phyloP scores from a whole-genome alignment of 352 stramenopile genomes.

The Albugo candida region DNA sequence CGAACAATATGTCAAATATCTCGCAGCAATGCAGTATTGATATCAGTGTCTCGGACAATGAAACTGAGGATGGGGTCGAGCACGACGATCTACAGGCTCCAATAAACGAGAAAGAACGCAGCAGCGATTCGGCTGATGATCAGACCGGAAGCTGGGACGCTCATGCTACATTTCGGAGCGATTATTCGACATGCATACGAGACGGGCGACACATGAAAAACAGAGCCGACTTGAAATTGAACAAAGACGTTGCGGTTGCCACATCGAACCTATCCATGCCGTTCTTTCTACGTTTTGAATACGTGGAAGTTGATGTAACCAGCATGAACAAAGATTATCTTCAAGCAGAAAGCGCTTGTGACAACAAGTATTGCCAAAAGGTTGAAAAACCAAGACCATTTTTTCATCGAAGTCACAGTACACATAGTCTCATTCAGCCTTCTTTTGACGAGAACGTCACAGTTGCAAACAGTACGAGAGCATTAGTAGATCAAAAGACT shows the following conservation, averaged over 20 bases:
- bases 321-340: not conserved
- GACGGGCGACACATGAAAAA: not conserved
- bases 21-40: constrained; percentile 37
- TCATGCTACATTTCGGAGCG: too few species aligned
- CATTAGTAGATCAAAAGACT: not conserved
- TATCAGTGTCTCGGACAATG: not conserved
- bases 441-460: not conserved
- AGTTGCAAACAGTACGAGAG: not conserved
- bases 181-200: not conserved
- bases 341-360: too few species aligned
- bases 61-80: not conserved
- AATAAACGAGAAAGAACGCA: not conserved
- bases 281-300: constrained; percentile 78
- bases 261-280: constrained; percentile 67
- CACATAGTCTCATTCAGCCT: not conserved
- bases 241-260: constrained; percentile 65
- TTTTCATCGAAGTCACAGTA: not conserved
- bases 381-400: not conserved
- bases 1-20: constrained; percentile 38
- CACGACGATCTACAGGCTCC: not conserved
- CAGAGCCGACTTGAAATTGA: constrained; percentile 19
- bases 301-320: constrained; percentile 20
- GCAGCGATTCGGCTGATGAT: not conserved
- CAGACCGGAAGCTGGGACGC: too few species aligned
- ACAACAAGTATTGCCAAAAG: too few species aligned